Evolutionary conservation across 164 flowering plant genomes (phyloP).

Genomic region (Chloranthus sessilifolius): DNA sequence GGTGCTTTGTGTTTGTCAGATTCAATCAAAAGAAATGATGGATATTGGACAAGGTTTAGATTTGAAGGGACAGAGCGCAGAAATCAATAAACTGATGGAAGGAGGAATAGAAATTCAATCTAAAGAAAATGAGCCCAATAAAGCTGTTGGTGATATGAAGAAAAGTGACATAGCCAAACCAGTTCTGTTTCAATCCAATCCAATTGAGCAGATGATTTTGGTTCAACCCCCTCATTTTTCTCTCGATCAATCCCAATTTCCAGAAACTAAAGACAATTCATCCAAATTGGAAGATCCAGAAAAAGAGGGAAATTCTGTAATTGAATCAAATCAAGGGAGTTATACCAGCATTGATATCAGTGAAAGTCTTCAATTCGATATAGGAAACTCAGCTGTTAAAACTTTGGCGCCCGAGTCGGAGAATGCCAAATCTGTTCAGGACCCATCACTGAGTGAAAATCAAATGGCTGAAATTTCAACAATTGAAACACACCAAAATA

Average conservation of each 20-base stretch:
- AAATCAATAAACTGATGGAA: neutral
- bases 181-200: conserved; percentile 1
- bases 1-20: neutral
- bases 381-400: conserved; percentile 5
- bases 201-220: conserved; percentile 7
- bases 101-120: neutral
- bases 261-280: conserved; percentile 1
- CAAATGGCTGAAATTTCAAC: too few relatives aligned
- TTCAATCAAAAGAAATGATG: neutral
- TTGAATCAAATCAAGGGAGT: conserved; percentile 7
- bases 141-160: neutral
- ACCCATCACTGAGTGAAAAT: too few relatives aligned
- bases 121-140: neutral
- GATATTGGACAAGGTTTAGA: conserved; percentile 5
- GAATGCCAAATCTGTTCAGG: neutral
- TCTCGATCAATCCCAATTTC: conserved; percentile 5
- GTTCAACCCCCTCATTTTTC: conserved; percentile 1
- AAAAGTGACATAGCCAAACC: neutral
- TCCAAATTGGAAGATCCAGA: conserved; percentile 1
- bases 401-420: conserved; percentile 2
- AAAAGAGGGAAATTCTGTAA: neutral
- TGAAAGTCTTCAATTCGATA: neutral
- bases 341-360: neutral
- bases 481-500: neutral
- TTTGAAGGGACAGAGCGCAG: neutral